These are phyloP conservation scores for Stachybotrys echinatus DNA, from an alignment of 2,329 filamentous ascomycete species.

Conservation along the genomic window DNA sequence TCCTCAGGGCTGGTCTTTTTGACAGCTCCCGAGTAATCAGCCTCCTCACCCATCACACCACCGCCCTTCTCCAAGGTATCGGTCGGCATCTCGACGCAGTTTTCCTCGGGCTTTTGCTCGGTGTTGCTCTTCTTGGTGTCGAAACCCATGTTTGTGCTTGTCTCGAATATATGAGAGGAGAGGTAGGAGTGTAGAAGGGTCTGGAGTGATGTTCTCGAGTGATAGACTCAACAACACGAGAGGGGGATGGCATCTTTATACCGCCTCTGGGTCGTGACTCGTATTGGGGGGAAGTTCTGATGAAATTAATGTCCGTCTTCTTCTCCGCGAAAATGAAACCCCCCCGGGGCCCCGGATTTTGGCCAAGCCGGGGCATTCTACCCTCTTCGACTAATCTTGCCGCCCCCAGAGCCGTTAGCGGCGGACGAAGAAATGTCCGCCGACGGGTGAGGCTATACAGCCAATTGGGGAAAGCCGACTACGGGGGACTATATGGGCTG, in stretches of 20 bases:
- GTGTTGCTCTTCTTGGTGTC: constrained; percentile 8
- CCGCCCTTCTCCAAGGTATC: constrained; percentile 14
- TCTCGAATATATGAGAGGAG: background rate
- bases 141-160: background rate
- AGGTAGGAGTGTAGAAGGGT: background rate
- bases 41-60: constrained; percentile 12
- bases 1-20: constrained; percentile 25
- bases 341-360: constrained; percentile 11
- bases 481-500: too few species aligned
- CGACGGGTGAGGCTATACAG: background rate
- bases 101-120: constrained; percentile 16
- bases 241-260: background rate
- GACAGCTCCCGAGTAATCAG: constrained; percentile 27
- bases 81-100: constrained; percentile 15
- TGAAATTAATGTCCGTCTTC: background rate
- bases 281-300: background rate
- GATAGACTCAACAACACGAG: background rate
- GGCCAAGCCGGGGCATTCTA: constrained; percentile 6
- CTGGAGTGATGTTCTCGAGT: background rate
- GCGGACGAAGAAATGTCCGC: constrained; percentile 10
- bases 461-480: background rate
- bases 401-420: constrained; percentile 4
- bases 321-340: background rate
- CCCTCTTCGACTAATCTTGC: constrained; percentile 1
- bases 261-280: background rate